These are phyloP conservation scores for Epichloe scottii DNA, from an alignment of 2,329 filamentous ascomycete genomes.

Conservation along the genomic window DNA sequence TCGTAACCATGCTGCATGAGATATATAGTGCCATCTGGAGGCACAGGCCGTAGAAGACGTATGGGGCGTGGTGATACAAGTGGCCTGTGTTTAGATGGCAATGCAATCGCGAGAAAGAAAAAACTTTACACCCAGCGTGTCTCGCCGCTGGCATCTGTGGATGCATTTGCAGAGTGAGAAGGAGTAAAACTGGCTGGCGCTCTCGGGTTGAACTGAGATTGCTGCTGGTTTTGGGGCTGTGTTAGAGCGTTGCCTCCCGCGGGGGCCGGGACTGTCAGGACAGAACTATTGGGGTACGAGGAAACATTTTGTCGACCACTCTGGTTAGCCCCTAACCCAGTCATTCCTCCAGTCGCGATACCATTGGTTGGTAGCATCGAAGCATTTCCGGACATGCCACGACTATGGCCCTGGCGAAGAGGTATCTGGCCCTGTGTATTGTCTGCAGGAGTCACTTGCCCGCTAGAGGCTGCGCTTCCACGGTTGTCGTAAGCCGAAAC, in stretches of 20 bases:
- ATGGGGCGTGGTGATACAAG: constrained; percentile 17
- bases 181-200: constrained; percentile 15
- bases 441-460: constrained; percentile 40
- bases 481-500: constrained; percentile 50
- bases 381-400: constrained; percentile 28
- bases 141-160: constrained; percentile 20
- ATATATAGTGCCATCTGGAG: constrained; percentile 13
- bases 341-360: constrained; percentile 13
- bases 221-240: constrained; percentile 12
- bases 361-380: constrained; percentile 22
- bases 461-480: constrained; percentile 29
- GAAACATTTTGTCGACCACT: constrained; percentile 21
- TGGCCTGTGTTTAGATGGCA: constrained; percentile 13
- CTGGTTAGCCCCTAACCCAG: constrained; percentile 10
- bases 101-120: constrained; percentile 11
- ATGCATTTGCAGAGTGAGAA: constrained; percentile 13
- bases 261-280: constrained; percentile 20
- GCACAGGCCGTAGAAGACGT: constrained; percentile 11
- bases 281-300: constrained; percentile 20
- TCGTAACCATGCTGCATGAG: constrained; percentile 23
- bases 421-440: constrained; percentile 41
- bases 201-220: constrained; percentile 17
- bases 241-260: constrained; percentile 14
- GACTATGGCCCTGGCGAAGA: constrained; percentile 30
- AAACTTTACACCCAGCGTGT: constrained; percentile 26